Base-by-base conservation (phyloP, 2,329 filamentous ascomycete species). In the Alternaria brassicicola region DNA sequence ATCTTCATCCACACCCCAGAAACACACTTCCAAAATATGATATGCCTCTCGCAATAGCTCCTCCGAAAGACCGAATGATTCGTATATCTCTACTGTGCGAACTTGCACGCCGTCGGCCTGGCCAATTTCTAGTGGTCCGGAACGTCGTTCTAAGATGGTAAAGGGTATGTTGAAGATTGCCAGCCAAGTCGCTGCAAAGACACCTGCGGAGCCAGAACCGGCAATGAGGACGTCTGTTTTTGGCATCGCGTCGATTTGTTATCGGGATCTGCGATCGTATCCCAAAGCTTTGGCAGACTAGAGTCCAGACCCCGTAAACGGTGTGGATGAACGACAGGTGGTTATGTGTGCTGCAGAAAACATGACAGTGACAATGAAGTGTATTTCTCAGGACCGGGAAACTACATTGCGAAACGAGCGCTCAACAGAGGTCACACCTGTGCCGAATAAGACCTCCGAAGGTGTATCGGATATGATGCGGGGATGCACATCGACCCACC, bases 71-170 rank as follows among this genome's bases (percentile, higher is more conserved):
- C 86, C 88, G 61, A 92, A 89, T 6, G 84, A 86, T 65, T 92
- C 88, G 54, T 92, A 85, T n/a, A 92, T 89, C 73, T 92, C 88
- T 2, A 91, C 79, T 0, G 87, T 90, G 2, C 88, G 85, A 62
- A 84, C 85, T 75, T 90, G 86, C 2, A 89, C 78, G 2, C 85
- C 85, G 62, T 90, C 88, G 13, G 88, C 88, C 72, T 89, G 86
- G 3, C 87, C 87, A 43, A 82, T 79, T 38, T 79, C 67, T 48
- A 89, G 78, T 0, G 84, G 85, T 0, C 85, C 86, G 3, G 74
- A 57, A 5, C 84, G 82, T 6, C 80, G 80, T 65, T 90, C 88
- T 1, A 89, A 77, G 25, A 89, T 82, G 41, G 79, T 83, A 77
- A 82, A 87, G 23, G 76, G 73, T 60, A 88, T 78, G n/a, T 82